These are phyloP conservation scores for Pseudodiploospora longispora DNA, from an alignment of 2,329 filamentous ascomycete species.

Conservation along the genomic window DNA sequence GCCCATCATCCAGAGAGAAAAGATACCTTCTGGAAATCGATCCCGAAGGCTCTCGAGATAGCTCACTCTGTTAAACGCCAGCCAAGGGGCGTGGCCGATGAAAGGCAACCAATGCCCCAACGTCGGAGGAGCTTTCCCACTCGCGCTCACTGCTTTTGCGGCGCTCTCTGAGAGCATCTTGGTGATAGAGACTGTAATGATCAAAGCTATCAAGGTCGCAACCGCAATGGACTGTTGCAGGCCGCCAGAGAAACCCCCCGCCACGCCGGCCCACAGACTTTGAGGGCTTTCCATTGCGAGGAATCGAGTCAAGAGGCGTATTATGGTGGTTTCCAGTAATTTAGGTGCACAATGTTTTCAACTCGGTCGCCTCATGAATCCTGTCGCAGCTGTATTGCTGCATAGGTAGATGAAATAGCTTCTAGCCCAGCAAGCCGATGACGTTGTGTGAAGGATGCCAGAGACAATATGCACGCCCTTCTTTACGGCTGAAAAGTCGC, in stretches of 20 bases:
- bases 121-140: conserved; percentile 8
- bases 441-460: no score
- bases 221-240: conserved; percentile 16
- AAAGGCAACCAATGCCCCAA: conserved; percentile 26
- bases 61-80: conserved; percentile 19
- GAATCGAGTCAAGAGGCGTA: background rate
- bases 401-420: no score
- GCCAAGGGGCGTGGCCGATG: conserved; percentile 26
- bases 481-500: no score
- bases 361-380: no score
- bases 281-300: no score
- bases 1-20: conserved; percentile 26
- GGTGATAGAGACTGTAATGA: conserved; percentile 19
- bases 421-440: no score
- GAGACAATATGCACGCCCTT: no score
- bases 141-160: background rate
- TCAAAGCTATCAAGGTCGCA: conserved; percentile 15
- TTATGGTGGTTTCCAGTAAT: no score
- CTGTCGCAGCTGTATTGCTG: no score
- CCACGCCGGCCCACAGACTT: background rate
- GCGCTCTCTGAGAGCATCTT: conserved; percentile 12
- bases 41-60: conserved; percentile 24
- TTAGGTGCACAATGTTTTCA: no score
- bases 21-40: conserved; percentile 25
- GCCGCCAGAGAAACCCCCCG: conserved; percentile 6